These are phyloP conservation scores for Graphilbum sp. DNA, from an alignment of 2,329 filamentous ascomycete genomes.

Conservation along the genomic window DNA sequence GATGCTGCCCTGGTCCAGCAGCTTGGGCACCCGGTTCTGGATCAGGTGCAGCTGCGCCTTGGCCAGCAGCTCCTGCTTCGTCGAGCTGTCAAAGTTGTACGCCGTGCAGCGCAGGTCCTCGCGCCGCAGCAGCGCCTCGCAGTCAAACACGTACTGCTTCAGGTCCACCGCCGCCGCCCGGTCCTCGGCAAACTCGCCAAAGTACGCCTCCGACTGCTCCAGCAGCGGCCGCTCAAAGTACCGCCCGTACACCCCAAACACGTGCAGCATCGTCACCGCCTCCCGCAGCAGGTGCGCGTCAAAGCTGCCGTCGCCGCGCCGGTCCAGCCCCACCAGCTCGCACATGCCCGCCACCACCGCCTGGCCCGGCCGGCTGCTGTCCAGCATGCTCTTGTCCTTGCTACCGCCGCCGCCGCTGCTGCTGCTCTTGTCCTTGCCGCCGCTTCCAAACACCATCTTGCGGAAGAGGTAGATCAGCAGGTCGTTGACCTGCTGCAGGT, in stretches of 20 bases:
- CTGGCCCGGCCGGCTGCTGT: constrained; percentile 15
- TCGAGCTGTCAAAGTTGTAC: constrained; percentile 70
- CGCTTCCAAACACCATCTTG: constrained; percentile 29
- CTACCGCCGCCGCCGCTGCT: background rate
- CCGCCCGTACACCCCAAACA: constrained; percentile 65
- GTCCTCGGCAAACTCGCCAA: constrained; percentile 51
- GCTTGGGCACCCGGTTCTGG: constrained; percentile 44
- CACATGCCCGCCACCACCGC: constrained; percentile 46
- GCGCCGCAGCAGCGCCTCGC: constrained; percentile 48
- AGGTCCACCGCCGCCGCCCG: constrained; percentile 45
- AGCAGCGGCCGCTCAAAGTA: constrained; percentile 68
- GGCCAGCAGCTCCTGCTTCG: constrained; percentile 59
- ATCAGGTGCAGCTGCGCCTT: constrained; percentile 61
- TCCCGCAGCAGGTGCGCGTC: constrained; percentile 53
- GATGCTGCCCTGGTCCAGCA: constrained; percentile 52
- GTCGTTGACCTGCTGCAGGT: constrained; percentile 59
- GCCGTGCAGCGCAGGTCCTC: constrained; percentile 65
- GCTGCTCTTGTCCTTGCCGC: background rate
- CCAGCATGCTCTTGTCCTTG: background rate
- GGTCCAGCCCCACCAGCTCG: constrained; percentile 57
- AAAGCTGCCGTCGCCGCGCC: constrained; percentile 38
- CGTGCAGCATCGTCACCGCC: constrained; percentile 66
- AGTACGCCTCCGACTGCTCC: constrained; percentile 48
- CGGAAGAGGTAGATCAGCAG: constrained; percentile 66
- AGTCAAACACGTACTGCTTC: constrained; percentile 58